These are phyloP conservation scores for Artomyces pyxidatus DNA, from an alignment of 768 basidiomycete genomes.

Conservation along the genomic window DNA sequence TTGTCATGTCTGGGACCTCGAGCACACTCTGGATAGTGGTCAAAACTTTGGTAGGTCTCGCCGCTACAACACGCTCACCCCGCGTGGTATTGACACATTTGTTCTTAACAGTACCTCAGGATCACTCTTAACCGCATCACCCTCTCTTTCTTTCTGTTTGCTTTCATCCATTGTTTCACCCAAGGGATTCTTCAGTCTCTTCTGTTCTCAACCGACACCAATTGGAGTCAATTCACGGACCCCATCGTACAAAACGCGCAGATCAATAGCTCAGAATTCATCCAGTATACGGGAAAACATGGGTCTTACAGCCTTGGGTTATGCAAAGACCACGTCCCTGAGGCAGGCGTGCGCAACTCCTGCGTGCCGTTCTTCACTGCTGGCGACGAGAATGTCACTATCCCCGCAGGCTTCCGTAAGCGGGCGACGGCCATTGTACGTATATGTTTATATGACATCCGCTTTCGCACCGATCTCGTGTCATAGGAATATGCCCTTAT, in stretches of 20 bases:
- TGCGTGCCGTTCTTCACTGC: constrained; percentile 14
- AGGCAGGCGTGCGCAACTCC: constrained; percentile 2
- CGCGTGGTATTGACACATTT: too few species aligned
- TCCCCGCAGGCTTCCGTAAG: background rate
- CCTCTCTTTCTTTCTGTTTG: constrained; percentile 40
- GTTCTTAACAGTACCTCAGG: constrained; percentile 26
- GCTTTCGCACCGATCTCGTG: too few species aligned
- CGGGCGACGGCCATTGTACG: too few species aligned
- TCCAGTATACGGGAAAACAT: constrained; percentile 20
- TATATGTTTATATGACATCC: too few species aligned
- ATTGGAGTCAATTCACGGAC: constrained; percentile 29
- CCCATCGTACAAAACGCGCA: constrained; percentile 29
- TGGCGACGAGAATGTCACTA: constrained; percentile 24
- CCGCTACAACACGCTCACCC: too few species aligned
- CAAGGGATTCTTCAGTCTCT: constrained; percentile 45
- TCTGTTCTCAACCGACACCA: constrained; percentile 37
- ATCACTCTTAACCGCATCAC: constrained; percentile 26
- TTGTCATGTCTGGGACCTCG: too few species aligned
- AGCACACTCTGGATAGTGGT: too few species aligned
- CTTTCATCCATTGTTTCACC: constrained; percentile 40
- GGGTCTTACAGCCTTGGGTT: constrained; percentile 28
- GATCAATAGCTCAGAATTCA: constrained; percentile 28
- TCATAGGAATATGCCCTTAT: too few species aligned
- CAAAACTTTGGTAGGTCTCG: too few species aligned
- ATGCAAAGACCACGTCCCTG: constrained; percentile 41